Evolutionary conservation across 2,329 filamentous ascomycete genomes (phyloP).

Genomic region (Rutstroemia sp.): DNA sequence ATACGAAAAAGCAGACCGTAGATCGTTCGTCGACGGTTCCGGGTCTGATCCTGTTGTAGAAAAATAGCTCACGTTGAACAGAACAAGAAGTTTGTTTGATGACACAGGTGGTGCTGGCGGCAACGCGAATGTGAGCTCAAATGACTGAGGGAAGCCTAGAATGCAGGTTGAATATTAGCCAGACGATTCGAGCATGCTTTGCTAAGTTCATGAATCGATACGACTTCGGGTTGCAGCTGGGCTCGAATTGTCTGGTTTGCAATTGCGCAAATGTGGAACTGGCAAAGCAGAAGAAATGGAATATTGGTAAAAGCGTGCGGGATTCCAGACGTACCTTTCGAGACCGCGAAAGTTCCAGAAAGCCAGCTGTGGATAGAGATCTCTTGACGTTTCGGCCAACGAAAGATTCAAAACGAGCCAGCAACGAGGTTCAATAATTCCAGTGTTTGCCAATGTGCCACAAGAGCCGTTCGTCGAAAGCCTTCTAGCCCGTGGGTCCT

Average conservation of each 20-base stretch:
- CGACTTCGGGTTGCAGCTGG: background rate
- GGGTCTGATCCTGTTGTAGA: conserved; percentile 10
- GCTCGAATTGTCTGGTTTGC: background rate
- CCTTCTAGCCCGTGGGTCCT: background rate
- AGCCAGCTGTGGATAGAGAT: background rate
- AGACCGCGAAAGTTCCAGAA: background rate
- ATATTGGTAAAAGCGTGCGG: background rate
- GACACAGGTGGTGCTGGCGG: conserved; percentile 21
- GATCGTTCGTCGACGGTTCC: conserved; percentile 4
- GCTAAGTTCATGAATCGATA: background rate
- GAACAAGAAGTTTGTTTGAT: conserved; percentile 22
- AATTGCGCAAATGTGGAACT: conserved; percentile 2
- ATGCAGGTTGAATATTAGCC: conserved; percentile 7
- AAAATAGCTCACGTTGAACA: conserved; percentile 19
- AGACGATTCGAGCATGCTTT: conserved; percentile 7
- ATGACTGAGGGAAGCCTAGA: conserved; percentile 10
- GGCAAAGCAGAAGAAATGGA: background rate
- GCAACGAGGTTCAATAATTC: background rate
- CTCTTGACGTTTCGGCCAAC: background rate
- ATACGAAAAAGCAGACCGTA: conserved; percentile 12
- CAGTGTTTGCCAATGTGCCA: background rate
- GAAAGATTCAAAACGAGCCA: background rate
- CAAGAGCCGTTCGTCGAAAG: background rate
- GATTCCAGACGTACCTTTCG: conserved; percentile 5
- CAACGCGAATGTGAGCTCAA: conserved; percentile 14